A percentile compares a stretch with the other conserved stretches of the same genome.
phyloP scores from a whole-genome alignment of 1,284 basidiomycete genomes.

The Pholiota adiposa region DNA sequence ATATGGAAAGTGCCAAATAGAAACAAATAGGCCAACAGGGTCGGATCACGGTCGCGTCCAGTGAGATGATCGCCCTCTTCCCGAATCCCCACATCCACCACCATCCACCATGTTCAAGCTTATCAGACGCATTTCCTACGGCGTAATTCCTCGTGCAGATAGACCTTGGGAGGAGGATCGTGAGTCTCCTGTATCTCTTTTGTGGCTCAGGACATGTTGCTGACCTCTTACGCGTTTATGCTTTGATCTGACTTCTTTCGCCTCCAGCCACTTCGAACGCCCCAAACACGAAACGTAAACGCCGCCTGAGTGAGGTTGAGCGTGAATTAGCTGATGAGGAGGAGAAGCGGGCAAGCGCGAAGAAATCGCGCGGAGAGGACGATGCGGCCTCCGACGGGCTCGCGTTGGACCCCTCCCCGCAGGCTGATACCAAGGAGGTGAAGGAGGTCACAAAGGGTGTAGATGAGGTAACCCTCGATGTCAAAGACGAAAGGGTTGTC shows the following conservation, averaged over 20 bases:
- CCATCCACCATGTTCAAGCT: constrained; percentile 61
- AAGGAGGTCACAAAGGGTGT: constrained; percentile 75
- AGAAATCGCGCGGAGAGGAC: constrained; percentile 45
- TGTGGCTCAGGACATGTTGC: constrained; percentile 10
- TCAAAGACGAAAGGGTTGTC: constrained; percentile 28
- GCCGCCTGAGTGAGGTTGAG: constrained; percentile 61
- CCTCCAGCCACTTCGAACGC: constrained; percentile 71
- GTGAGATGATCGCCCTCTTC: constrained; percentile 10
- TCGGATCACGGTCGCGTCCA: constrained; percentile 26
- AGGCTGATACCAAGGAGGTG: constrained; percentile 52
- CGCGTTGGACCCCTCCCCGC: constrained; percentile 23
- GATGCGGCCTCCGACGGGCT: constrained; percentile 26
- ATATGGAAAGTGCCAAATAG: constrained; percentile 5
- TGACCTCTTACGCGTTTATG: neutral
- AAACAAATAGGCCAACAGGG: constrained; percentile 14
- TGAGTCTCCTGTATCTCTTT: constrained; percentile 39
- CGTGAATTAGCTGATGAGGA: constrained; percentile 41
- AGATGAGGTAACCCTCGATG: constrained; percentile 64
- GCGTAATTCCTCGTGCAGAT: constrained; percentile 71
- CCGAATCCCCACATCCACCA: constrained; percentile 7
- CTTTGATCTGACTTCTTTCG: constrained; percentile 23
- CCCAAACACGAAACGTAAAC: constrained; percentile 67
- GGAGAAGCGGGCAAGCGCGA: constrained; percentile 43
- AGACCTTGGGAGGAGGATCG: constrained; percentile 77
- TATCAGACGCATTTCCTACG: constrained; percentile 70